Conservation (phyloP, 2,329 filamentous ascomycete genomes). For the Talaromyces verruculosus region DNA sequence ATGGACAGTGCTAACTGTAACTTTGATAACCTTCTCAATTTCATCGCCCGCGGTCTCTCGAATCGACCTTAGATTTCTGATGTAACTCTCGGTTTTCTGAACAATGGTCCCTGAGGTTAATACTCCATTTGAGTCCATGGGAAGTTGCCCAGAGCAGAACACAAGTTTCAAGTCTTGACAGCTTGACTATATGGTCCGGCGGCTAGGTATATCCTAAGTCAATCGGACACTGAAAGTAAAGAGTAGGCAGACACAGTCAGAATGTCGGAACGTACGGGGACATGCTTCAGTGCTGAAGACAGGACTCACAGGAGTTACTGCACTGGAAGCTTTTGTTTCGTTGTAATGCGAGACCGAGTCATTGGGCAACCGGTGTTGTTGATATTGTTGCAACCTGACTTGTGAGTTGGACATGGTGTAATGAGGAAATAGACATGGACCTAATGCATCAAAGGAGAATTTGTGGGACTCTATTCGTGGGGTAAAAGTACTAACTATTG, state of each 20-base stretch:
- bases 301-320: neutral
- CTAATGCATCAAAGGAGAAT: neutral
- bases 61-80: neutral
- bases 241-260: neutral
- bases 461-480: neutral
- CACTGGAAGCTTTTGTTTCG: neutral
- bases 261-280: neutral
- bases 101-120: neutral
- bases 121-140: neutral
- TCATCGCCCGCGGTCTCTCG: neutral
- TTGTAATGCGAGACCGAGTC: neutral
- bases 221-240: neutral
- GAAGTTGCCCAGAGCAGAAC: conserved; percentile 3
- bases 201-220: neutral
- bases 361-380: neutral
- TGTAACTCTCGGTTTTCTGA: neutral
- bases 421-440: neutral
- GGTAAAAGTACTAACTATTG: neutral
- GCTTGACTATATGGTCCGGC: neutral
- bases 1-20: neutral
- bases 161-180: neutral
- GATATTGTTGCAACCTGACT: neutral
- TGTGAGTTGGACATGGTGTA: neutral
- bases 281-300: neutral
- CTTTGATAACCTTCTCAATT: neutral